Percentiles rank a stretch among this genome's conserved stretches.
Conservation (phyloP, 2,329 filamentous ascomycete species). For the Arachnomyces sp. region DNA sequence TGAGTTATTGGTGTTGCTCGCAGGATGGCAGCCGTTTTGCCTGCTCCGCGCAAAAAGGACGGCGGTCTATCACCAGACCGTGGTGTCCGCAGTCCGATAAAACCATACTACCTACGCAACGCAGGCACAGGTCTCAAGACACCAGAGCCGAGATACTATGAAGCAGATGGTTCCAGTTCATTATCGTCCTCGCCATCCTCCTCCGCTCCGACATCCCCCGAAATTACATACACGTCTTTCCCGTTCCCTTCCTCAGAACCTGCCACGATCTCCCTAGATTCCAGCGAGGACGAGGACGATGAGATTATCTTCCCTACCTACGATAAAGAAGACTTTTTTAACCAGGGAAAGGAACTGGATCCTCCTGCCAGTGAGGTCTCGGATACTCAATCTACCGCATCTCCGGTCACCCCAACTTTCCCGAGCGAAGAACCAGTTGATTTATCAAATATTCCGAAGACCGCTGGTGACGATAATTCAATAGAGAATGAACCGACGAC, state of each 20-base stretch:
- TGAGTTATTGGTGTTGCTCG: no score
- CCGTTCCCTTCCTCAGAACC: conserved; percentile 28
- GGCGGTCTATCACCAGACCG: no score
- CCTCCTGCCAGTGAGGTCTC: conserved; percentile 25
- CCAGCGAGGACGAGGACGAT: conserved; percentile 20
- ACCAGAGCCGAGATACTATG: conserved; percentile 21
- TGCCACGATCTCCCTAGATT: conserved; percentile 30
- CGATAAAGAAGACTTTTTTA: conserved; percentile 19
- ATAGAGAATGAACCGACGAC: conserved; percentile 67
- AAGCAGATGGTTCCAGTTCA: conserved; percentile 18
- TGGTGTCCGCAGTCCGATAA: no score
- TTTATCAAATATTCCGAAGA: conserved; percentile 49
- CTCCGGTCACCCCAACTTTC: conserved; percentile 19
- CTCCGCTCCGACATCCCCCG: conserved; percentile 32
- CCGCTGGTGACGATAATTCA: conserved; percentile 72
- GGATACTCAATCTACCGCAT: conserved; percentile 14
- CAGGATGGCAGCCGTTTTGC: no score
- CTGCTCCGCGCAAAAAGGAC: no score
- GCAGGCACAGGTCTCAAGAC: conserved; percentile 18
- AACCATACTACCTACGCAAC: conserved; percentile 26
- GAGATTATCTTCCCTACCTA: conserved; percentile 42
- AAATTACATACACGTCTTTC: conserved; percentile 23
- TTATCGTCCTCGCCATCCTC: conserved; percentile 28
- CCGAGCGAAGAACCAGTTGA: conserved; percentile 49
- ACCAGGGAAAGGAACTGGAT: conserved; percentile 13